Base-by-base conservation (phyloP, 805 yeast species). In the Candida ulmi region DNA sequence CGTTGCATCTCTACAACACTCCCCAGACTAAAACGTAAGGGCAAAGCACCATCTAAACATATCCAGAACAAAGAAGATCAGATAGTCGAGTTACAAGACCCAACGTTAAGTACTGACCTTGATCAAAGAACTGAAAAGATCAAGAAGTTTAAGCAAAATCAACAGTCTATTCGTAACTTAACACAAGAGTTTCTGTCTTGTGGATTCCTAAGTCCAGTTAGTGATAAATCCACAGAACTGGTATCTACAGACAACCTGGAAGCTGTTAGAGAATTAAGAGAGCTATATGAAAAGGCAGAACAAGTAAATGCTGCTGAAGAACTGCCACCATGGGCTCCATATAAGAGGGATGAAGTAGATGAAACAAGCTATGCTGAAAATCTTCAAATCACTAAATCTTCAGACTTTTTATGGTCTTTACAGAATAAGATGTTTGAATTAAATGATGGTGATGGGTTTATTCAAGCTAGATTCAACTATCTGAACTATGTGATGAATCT, bases 371-470 rank as follows among this genome's bases (percentile, higher is more conserved):
- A 31, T 25, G 21, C 35, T 2, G 17, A 24, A 8, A 23, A 21
- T 16, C n/a, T 25, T 16, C 33, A 43, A 15, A 24, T 32, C 21
- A 30, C 42, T 3, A 40, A 37, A 16, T 38, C 44, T 5, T 23
- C 42, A 5, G 46, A 43, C 33, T 43, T 40, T 26, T 25, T 33
- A 7, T 43, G 46, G 46, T 26, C 42, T 7, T 34, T 43, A 11
- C 28, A 33, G 15, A 26, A 27, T 4, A 23, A 40, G 19, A 35
- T 21, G 16, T 16, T 37, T 26, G 11, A 18, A 16, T 15, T 19
- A 11, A 25, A 29, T 9, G 24, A 17, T 8, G 17, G 26, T 3
- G 21, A 33, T 35, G 12, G 35, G 16, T 15, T 2, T 11, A 4
- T 17, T 27, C 23, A 35, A 25, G 17, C 16, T 33, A 30, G 50